A percentile compares a stretch with the other conserved stretches of the same genome.
Conservation (phyloP, 2,329 filamentous ascomycete genomes). For the Aspergillus jensenii region DNA sequence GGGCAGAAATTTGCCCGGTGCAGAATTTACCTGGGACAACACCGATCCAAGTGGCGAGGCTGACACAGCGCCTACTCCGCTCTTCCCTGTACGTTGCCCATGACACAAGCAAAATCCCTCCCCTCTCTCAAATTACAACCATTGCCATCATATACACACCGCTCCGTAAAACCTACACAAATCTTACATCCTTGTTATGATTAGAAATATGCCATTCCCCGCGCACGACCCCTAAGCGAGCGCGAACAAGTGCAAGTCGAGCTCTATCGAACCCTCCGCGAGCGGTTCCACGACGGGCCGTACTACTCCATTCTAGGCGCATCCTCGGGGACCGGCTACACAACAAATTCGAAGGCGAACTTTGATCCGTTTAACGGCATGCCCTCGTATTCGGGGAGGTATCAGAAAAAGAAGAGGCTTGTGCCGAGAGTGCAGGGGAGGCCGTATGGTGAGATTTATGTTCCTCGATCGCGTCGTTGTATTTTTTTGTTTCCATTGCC, state of each 20-base stretch:
- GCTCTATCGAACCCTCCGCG: slow-evolving; percentile 53
- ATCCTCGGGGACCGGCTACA: slow-evolving; percentile 43
- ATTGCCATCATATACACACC: neutral
- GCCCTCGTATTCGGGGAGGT: slow-evolving; percentile 60
- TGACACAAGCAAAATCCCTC: neutral
- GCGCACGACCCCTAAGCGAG: slow-evolving; percentile 30
- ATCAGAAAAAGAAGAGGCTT: slow-evolving; percentile 55
- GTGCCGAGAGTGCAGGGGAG: slow-evolving; percentile 56
- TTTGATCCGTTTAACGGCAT: slow-evolving; percentile 64
- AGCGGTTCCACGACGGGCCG: slow-evolving; percentile 58
- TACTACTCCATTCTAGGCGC: slow-evolving; percentile 56
- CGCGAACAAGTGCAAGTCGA: slow-evolving; percentile 51
- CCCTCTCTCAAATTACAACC: neutral
- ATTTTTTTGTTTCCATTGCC: neutral
- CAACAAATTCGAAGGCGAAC: slow-evolving; percentile 41
- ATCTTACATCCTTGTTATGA: neutral
- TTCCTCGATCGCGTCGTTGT: neutral
- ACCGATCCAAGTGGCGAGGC: slow-evolving; percentile 38
- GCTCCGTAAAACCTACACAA: no score
- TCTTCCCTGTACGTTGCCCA: slow-evolving; percentile 45
- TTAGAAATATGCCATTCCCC: slow-evolving; percentile 40
- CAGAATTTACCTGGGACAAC: slow-evolving; percentile 43
- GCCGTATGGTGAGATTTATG: slow-evolving; percentile 52
- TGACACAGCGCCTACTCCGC: slow-evolving; percentile 46
- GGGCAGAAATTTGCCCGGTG: slow-evolving; percentile 39